A percentile compares a stretch with the other conserved stretches of the same genome.
Conservation (phyloP, 768 basidiomycete species). For the Phallus indusiatus region DNA sequence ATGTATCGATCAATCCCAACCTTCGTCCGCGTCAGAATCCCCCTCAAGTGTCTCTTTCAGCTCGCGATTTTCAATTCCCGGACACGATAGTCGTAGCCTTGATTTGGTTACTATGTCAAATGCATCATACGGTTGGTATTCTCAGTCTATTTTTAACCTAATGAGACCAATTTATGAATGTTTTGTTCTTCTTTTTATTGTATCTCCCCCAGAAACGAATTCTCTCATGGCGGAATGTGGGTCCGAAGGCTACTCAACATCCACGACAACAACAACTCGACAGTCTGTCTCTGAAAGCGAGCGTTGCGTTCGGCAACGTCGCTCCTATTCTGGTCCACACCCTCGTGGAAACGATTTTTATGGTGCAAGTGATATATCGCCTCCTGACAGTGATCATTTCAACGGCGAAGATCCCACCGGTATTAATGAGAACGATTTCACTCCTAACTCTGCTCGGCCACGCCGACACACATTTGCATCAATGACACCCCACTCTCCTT, state of each 20-base stretch:
- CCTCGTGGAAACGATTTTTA: constrained; percentile 20
- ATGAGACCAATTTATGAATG: neutral
- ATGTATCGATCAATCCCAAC: neutral
- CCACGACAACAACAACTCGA: constrained; percentile 27
- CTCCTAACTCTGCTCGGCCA: neutral
- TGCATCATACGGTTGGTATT: constrained; percentile 4
- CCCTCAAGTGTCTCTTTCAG: neutral
- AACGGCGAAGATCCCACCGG: neutral
- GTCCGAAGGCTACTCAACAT: constrained; percentile 30
- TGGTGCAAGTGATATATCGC: neutral
- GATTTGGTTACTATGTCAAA: neutral
- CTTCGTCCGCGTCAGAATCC: constrained; percentile 1
- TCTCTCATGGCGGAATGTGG: neutral
- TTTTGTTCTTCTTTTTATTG: neutral
- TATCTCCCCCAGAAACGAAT: neutral
- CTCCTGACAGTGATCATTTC: neutral
- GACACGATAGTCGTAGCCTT: neutral
- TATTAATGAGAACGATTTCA: neutral
- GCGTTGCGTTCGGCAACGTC: constrained; percentile 27
- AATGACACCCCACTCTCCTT: constrained; percentile 37
- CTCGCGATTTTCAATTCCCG: neutral
- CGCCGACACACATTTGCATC: neutral
- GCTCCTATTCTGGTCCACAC: constrained; percentile 40
- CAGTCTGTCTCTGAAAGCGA: neutral
- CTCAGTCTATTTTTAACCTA: neutral